Evolutionary conservation across 306 rosid species (phyloP).

Genomic region (Purshia tridentata): DNA sequence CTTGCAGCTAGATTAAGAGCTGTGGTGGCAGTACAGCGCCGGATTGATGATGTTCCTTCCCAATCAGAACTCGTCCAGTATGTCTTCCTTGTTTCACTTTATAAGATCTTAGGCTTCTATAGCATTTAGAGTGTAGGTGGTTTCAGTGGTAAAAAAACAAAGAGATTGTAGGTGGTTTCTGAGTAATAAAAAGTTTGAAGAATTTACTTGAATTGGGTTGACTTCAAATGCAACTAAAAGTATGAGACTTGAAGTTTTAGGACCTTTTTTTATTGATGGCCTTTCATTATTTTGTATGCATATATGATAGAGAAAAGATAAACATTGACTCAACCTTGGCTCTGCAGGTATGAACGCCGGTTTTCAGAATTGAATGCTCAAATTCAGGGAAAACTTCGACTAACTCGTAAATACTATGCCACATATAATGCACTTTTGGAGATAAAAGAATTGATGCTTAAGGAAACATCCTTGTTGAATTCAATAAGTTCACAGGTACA

Average conservation of each 20-base stretch:
- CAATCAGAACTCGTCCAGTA: slow-evolving; percentile 85
- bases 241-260: not conserved
- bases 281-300: not conserved
- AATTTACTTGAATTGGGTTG: not conserved
- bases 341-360: slow-evolving; percentile 67
- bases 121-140: not conserved
- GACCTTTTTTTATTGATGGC: not conserved
- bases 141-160: not conserved
- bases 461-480: slow-evolving; percentile 86
- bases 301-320: not conserved
- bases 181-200: not conserved
- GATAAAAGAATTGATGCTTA: slow-evolving; percentile 84
- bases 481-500: slow-evolving; percentile 86
- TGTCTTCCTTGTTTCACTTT: slow-evolving; percentile 17
- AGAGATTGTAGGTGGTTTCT: not conserved
- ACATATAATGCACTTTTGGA: slow-evolving; percentile 90
- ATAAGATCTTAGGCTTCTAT: not conserved
- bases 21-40: slow-evolving; percentile 53
- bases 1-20: slow-evolving; percentile 59
- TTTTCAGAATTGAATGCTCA: slow-evolving; percentile 70
- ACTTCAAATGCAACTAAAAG: not conserved
- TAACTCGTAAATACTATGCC: slow-evolving; percentile 75
- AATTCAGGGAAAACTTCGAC: slow-evolving; percentile 84
- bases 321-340: slow-evolving; percentile 23
- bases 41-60: slow-evolving; percentile 70